Percentiles rank a stretch among this genome's conserved stretches.
These are phyloP conservation scores for Nymphaea colorata DNA, from an alignment of 164 flowering plant genomes.

Conservation along the genomic window DNA sequence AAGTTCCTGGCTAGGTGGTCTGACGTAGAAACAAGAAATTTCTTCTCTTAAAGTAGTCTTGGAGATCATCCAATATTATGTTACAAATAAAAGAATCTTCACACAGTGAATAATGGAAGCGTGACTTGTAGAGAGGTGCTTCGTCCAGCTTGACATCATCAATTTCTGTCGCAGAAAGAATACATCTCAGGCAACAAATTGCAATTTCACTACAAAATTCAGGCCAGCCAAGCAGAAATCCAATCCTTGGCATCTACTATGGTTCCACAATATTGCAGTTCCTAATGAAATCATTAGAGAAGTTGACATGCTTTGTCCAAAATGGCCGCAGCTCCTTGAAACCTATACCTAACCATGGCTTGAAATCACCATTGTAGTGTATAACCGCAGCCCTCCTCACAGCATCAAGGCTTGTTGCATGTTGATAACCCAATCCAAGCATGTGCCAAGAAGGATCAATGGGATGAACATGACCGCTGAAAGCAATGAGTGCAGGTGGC, in stretches of 20 bases:
- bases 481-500: slow-evolving; percentile 98
- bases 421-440: slow-evolving; percentile 98
- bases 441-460: slow-evolving; percentile 98
- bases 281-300: slow-evolving; percentile 78
- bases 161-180: neutral
- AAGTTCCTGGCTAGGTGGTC: neutral
- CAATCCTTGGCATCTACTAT: slow-evolving; percentile 8
- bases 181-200: neutral
- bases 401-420: slow-evolving; percentile 54
- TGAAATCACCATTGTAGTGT: slow-evolving; percentile 95
- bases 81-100: slow-evolving; percentile 21
- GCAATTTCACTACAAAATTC: neutral
- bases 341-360: slow-evolving; percentile 94
- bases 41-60: slow-evolving; percentile 13
- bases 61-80: slow-evolving; percentile 10
- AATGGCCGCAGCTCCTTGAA: slow-evolving; percentile 89
- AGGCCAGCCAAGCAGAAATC: neutral
- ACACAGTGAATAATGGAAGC: slow-evolving; percentile 8
- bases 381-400: slow-evolving; percentile 85
- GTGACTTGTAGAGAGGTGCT: neutral
- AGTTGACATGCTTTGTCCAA: slow-evolving; percentile 92
- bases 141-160: neutral
- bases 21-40: neutral
- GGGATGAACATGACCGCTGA: slow-evolving; percentile 75
- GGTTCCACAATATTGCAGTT: slow-evolving; percentile 88